Evolutionary conservation across 352 stramenopile species (phyloP), one percentile per base, ranked within the genome.

Genomic region (Phytophthora citrophthora): DNA sequence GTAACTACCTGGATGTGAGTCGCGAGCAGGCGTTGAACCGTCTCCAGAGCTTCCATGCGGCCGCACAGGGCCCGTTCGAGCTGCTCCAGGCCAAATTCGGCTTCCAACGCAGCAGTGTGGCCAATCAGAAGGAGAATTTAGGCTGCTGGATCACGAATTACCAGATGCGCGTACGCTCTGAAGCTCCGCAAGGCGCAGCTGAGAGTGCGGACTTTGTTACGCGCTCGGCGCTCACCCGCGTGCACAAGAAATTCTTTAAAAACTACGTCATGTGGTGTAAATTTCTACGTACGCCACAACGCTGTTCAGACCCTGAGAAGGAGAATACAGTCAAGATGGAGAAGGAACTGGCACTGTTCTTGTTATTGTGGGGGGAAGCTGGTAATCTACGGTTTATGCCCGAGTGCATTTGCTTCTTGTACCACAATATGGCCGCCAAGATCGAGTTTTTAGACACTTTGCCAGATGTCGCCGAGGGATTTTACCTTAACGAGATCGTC

Each of bases 221-320:
- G 13, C 73, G 77, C 55, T 65, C 76, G 34, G 84, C 84, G 39
- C 75, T 94, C 26, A 61, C 56, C 10, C 72, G 79, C 16, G 76
- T 94, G 46, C 86, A 94, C 64, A 50, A 61, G 13, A 93, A 92
- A 61, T 90, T 99, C 18, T 94, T 96, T 64, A 86, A 84, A 36
- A 97, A 97, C 74, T 97, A 97, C 71, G 61, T 75, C 36, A 88
- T 91, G 60, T 99, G 97, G 97, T 99, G 96, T 73, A 83, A 90
- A 48, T 96, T 96, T 44, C 81, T 99, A 45, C 83, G 88, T 23
- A 89, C 96, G 0, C 72, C 79, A 5, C 94, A 92, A n/a, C 80
- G 94, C 45, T 96, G 97, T 34, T 74, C 68, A 11, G 46, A 68
- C 10, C 54, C 64, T 1, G 80, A 81, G 0, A 79, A 74, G 40